Percentiles rank a stretch among this genome's conserved stretches.
These are phyloP conservation scores for Pestalotiopsis sp. DNA, from an alignment of 2,329 filamentous ascomycete genomes.

Conservation along the genomic window DNA sequence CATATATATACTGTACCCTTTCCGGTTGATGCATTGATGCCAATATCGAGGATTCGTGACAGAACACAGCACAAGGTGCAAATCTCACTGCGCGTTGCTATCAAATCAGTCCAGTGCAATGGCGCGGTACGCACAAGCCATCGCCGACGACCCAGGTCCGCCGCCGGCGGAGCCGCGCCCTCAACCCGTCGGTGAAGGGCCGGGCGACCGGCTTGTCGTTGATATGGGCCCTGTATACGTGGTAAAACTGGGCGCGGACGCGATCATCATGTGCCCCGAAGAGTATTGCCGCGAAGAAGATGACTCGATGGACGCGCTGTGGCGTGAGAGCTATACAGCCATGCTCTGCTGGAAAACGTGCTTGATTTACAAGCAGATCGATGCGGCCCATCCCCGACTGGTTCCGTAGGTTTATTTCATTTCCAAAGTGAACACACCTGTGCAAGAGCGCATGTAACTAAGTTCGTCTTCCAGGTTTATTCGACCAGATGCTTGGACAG, in stretches of 20 bases:
- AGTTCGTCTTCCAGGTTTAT: neutral
- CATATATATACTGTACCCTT: no score
- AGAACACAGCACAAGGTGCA: neutral
- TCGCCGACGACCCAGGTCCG: neutral
- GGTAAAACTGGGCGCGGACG: neutral
- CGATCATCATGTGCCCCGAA: neutral
- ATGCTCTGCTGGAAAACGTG: conserved; percentile 7
- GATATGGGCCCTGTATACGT: neutral
- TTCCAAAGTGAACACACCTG: neutral
- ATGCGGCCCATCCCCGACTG: neutral
- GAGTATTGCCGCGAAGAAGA: neutral
- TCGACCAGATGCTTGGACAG: conserved; percentile 6
- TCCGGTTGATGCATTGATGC: no score
- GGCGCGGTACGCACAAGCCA: neutral
- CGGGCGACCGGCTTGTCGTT: neutral
- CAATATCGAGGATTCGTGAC: neutral
- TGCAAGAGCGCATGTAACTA: neutral
- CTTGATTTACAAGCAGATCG: conserved; percentile 5
- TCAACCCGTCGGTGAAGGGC: neutral
- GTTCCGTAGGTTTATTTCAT: neutral
- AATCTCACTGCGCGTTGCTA: neutral
- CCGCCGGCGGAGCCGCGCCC: neutral
- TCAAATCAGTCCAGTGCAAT: conserved; percentile 2
- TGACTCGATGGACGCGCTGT: conserved; percentile 3
- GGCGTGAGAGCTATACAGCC: neutral